Evolutionary conservation across 495 filamentous ascomycete genomes (phyloP).

Genomic region (Parathielavia hyrcaniae): DNA sequence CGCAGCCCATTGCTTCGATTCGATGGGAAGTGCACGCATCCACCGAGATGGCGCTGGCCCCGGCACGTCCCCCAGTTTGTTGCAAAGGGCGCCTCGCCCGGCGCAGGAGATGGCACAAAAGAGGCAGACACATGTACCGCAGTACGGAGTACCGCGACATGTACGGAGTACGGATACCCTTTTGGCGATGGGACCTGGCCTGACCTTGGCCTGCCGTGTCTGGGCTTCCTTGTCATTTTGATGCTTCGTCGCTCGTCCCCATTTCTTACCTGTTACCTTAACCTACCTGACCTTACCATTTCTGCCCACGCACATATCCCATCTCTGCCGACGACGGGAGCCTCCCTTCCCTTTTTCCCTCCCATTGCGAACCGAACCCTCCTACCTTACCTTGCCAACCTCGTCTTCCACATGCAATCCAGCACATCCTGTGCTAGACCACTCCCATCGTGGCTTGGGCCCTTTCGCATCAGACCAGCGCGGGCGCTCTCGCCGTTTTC

Average conservation of each 20-base stretch:
- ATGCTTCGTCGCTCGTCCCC: slow-evolving; percentile 33
- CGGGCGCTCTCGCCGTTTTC: slow-evolving; percentile 2
- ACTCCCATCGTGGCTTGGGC: not conserved
- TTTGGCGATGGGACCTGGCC: slow-evolving; percentile 8
- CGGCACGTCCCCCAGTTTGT: slow-evolving; percentile 6
- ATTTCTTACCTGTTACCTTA: slow-evolving; percentile 33
- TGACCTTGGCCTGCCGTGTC: slow-evolving; percentile 18
- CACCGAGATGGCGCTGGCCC: slow-evolving; percentile 2
- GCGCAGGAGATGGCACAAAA: slow-evolving; percentile 10
- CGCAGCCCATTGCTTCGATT: slow-evolving; percentile 1
- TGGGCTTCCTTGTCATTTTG: slow-evolving; percentile 27
- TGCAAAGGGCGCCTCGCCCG: slow-evolving; percentile 20
- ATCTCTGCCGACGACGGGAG: slow-evolving; percentile 16
- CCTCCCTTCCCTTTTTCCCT: slow-evolving; percentile 26
- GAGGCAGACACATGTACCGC: slow-evolving; percentile 9
- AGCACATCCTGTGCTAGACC: slow-evolving; percentile 20
- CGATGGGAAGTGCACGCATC: slow-evolving; percentile 8
- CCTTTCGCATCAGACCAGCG: slow-evolving; percentile 3
- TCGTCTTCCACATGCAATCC: slow-evolving; percentile 20
- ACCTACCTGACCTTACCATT: slow-evolving; percentile 13
- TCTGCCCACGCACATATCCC: slow-evolving; percentile 29
- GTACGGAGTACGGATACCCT: slow-evolving; percentile 16
- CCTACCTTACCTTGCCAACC: not conserved
- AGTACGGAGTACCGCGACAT: slow-evolving; percentile 18
- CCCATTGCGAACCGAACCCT: slow-evolving; percentile 13